Conservation (phyloP, 306 rosid genomes). For the Quercus robur region DNA sequence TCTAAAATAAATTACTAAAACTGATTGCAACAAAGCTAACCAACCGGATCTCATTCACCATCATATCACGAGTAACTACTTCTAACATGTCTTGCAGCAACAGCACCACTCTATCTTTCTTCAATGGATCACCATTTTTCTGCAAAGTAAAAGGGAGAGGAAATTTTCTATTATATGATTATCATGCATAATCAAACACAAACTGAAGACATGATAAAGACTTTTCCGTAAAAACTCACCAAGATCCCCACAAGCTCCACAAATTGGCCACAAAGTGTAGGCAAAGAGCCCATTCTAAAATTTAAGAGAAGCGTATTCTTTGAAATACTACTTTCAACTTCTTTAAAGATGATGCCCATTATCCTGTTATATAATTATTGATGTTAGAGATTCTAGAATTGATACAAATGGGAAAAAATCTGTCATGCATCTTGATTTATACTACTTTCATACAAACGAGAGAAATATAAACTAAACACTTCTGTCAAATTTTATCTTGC, state of each 20-base stretch:
- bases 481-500: neutral
- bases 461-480: neutral
- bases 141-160: conserved; percentile 39
- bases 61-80: conserved; percentile 95
- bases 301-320: conserved; percentile 80
- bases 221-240: conserved; percentile 50
- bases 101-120: conserved; percentile 65
- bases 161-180: conserved; percentile 17
- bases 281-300: conserved; percentile 82
- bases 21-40: conserved; percentile 25
- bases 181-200: conserved; percentile 23
- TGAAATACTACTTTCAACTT: conserved; percentile 77
- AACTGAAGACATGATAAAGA: conserved; percentile 11
- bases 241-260: conserved; percentile 86
- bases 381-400: conserved; percentile 27
- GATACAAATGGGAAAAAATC: conserved; percentile 13
- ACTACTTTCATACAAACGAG: conserved; percentile 2
- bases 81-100: conserved; percentile 94
- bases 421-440: conserved; percentile 15
- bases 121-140: conserved; percentile 67
- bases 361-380: conserved; percentile 58
- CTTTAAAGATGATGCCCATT: conserved; percentile 71
- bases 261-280: conserved; percentile 78
- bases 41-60: conserved; percentile 85
- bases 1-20: conserved; percentile 5